A percentile compares a stretch with the other conserved stretches of the same genome.
phyloP scores from a whole-genome alignment of 2,329 filamentous ascomycete species.

The Cylindrodendrum hubeiense region DNA sequence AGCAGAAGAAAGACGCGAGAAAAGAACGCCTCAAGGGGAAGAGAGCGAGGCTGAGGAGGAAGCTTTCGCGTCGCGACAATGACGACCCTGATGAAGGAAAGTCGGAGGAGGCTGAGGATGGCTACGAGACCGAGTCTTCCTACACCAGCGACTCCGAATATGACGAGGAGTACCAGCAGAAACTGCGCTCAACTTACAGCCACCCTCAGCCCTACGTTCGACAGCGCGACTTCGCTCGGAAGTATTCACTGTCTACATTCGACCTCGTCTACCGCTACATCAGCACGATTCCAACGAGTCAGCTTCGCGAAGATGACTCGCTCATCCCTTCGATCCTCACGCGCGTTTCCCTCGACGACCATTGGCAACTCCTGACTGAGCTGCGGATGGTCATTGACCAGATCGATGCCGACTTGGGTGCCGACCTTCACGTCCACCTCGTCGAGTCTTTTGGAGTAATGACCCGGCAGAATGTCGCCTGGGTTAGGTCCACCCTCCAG shows the following conservation, averaged over 20 bases:
- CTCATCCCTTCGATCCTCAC: constrained; percentile 31
- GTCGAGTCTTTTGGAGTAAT: constrained; percentile 41
- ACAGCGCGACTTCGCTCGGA: constrained; percentile 45
- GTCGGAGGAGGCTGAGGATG: background rate
- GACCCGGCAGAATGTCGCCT: constrained; percentile 39
- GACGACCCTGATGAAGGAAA: background rate
- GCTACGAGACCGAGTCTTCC: constrained; percentile 25
- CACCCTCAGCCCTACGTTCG: constrained; percentile 33
- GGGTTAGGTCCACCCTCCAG: constrained; percentile 37
- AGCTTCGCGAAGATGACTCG: constrained; percentile 24
- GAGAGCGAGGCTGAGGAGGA: constrained; percentile 1
- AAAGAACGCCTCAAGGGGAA: constrained; percentile 24
- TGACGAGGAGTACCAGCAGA: constrained; percentile 37
- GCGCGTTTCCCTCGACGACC: constrained; percentile 39
- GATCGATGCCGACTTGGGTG: constrained; percentile 42
- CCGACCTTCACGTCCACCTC: constrained; percentile 38
- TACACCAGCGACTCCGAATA: constrained; percentile 37
- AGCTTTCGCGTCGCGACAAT: background rate
- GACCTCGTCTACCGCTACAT: constrained; percentile 42
- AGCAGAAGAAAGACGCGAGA: constrained; percentile 29
- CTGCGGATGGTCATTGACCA: constrained; percentile 42
- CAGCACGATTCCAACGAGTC: constrained; percentile 19
- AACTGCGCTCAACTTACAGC: constrained; percentile 31
- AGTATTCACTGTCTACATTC: constrained; percentile 40
- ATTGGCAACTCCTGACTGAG: constrained; percentile 44